phyloP scores from a whole-genome alignment of 1,284 basidiomycete genomes.

The Ceratobasidium sp. region DNA sequence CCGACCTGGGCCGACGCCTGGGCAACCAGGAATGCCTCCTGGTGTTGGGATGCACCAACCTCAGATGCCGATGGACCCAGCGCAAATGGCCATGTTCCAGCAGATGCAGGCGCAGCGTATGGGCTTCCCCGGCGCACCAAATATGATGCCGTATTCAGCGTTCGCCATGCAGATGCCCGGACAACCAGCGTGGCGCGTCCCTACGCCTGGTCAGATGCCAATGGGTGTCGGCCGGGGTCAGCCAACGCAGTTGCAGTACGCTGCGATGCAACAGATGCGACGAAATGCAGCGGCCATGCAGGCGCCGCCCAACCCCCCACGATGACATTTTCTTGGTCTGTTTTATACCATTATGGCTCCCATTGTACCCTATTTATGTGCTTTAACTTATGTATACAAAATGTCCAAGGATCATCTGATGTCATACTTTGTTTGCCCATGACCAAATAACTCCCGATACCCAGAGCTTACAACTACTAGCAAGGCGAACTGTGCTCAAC shows the following conservation, averaged over 20 bases:
- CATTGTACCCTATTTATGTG: conserved; percentile 10
- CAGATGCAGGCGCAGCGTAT: conserved; percentile 21
- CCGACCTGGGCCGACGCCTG: conserved; percentile 6
- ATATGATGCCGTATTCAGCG: conserved; percentile 32
- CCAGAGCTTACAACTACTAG: neutral
- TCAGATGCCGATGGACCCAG: conserved; percentile 9
- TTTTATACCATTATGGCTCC: neutral
- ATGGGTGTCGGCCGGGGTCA: conserved; percentile 31
- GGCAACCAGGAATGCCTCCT: conserved; percentile 20
- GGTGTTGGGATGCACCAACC: conserved; percentile 21
- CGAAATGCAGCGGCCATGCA: conserved; percentile 29
- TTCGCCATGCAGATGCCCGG: conserved; percentile 28
- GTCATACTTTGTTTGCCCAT: neutral
- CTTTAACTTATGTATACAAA: conserved; percentile 16
- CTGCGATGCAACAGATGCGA: conserved; percentile 3
- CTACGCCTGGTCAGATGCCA: conserved; percentile 27
- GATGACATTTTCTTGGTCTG: conserved; percentile 1
- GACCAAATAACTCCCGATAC: neutral
- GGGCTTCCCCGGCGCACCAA: conserved; percentile 9
- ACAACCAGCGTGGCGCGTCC: conserved; percentile 25
- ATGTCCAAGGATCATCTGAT: conserved; percentile 11
- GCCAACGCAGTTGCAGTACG: neutral
- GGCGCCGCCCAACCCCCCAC: conserved; percentile 30
- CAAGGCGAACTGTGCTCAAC: neutral
- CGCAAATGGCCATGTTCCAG: conserved; percentile 30